A percentile compares a stretch with the other conserved stretches of the same genome.
phyloP scores from a whole-genome alignment of 2,329 filamentous ascomycete genomes.

The Calonectria hongkongensis region DNA sequence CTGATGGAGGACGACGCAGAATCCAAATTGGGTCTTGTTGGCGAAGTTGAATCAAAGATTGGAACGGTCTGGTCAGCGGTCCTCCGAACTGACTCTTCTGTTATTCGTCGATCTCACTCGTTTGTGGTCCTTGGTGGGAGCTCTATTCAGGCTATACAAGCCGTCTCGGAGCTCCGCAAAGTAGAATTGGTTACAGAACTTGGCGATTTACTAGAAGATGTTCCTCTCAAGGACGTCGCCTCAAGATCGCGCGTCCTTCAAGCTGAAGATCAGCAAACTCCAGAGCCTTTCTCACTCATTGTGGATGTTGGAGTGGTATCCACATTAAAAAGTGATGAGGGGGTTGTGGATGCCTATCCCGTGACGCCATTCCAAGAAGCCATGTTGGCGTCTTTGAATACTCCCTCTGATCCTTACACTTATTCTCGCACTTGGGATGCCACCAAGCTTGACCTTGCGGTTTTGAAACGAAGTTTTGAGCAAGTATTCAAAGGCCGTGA shows the following conservation, averaged over 20 bases:
- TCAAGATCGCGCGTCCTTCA: background rate
- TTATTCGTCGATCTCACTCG: slow-evolving; percentile 24
- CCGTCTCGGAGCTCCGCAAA: slow-evolving; percentile 33
- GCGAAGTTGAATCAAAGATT: slow-evolving; percentile 32
- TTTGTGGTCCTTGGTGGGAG: slow-evolving; percentile 38
- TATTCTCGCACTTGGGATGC: slow-evolving; percentile 47
- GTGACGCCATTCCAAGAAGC: slow-evolving; percentile 51
- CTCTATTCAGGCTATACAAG: slow-evolving; percentile 37
- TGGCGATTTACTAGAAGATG: slow-evolving; percentile 22
- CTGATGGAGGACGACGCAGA: slow-evolving; percentile 24
- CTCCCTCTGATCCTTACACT: slow-evolving; percentile 38
- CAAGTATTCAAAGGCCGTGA: slow-evolving; percentile 37
- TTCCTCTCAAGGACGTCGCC: background rate
- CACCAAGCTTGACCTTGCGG: slow-evolving; percentile 28
- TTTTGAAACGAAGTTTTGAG: slow-evolving; percentile 38
- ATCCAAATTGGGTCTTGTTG: background rate
- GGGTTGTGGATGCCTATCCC: slow-evolving; percentile 48
- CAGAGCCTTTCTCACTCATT: slow-evolving; percentile 42
- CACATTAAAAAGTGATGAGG: background rate
- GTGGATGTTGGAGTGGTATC: slow-evolving; percentile 9
- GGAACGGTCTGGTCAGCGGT: background rate
- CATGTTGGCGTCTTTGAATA: slow-evolving; percentile 41
- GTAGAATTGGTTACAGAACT: slow-evolving; percentile 28
- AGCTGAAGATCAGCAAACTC: background rate
- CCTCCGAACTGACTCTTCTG: slow-evolving; percentile 15